These are phyloP conservation scores for Porodaedalea pini DNA, from an alignment of 1,284 basidiomycete species.

Conservation along the genomic window DNA sequence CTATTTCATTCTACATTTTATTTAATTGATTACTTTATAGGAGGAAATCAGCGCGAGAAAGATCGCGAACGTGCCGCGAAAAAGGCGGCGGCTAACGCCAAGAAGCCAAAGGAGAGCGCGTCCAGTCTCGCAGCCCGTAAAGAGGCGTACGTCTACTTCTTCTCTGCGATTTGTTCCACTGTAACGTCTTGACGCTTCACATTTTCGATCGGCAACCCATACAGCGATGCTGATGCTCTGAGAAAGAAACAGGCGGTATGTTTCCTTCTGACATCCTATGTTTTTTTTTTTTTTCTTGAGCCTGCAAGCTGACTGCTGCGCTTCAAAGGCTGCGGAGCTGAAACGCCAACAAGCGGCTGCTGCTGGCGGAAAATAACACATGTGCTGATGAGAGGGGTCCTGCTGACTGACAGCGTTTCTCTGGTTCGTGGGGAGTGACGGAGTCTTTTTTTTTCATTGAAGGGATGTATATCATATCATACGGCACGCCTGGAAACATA, in stretches of 20 bases:
- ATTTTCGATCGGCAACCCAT: neutral
- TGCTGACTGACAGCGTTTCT: neutral
- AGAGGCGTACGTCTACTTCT: constrained; percentile 29
- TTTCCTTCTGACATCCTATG: neutral
- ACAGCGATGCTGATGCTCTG: constrained; percentile 29
- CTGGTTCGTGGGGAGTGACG: neutral
- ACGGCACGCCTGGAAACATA: neutral
- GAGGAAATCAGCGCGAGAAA: constrained; percentile 32
- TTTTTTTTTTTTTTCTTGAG: neutral
- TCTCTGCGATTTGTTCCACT: neutral
- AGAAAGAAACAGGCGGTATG: constrained; percentile 25
- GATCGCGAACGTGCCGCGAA: constrained; percentile 30
- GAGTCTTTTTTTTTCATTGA: no score
- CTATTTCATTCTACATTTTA: neutral
- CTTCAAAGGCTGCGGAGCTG: neutral
- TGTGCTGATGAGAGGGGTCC: constrained; percentile 2
- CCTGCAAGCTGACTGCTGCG: neutral
- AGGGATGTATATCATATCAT: neutral
- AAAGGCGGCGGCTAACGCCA: constrained; percentile 25
- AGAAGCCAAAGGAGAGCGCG: constrained; percentile 28
- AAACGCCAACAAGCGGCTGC: constrained; percentile 5
- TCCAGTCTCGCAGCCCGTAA: constrained; percentile 27
- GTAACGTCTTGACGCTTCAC: neutral
- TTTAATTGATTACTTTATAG: constrained; percentile 14
- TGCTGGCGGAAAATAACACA: constrained; percentile 9